Base-by-base conservation (phyloP, 78 protist species). In the Monocercomonoides exilis region DNA sequence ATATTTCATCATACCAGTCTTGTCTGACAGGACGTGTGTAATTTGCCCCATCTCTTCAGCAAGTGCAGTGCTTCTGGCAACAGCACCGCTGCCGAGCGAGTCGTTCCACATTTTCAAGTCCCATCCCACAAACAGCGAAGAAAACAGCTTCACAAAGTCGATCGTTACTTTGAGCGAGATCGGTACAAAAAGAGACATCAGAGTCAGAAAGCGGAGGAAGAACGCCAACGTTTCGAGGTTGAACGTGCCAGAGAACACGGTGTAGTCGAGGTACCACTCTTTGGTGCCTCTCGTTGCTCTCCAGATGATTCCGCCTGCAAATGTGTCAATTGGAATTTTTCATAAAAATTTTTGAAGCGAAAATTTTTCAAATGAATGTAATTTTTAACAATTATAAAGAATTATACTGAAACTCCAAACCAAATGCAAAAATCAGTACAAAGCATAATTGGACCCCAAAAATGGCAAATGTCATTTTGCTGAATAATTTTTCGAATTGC, bases 41-140 rank as follows among this genome's bases (percentile, higher is more conserved):
- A 79, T 21, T 79, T 44, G 85, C 33, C 91, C 91, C 0, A 89
- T 41, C 77, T 89, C 91, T n/a, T 89, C 91, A 32, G 82, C 21
- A 44, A 89, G 11, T 43, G 32, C 86, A 0, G 86, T 79, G 79
- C 42, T 44, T 46, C 4, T 41, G 81, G 91, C 91, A 4, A 32
- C 21, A n/a, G 87, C 77, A 41, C 82, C 82, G 45, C 6, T 29
- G 82, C 45, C 4, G 6, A 4, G 4, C 42, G n/a, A 4, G 4
- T 79, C 82, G 11, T 79, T 21, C 82, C 82, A 79, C 35, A 81
- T 41, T 11, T 2, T 3, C 38, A 41, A 2, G 43, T 81, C 85
- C 85, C 85, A 81, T 2, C 1, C 41, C 64, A 81, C 42, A 2
- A 41, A 42, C 35, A 81, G 3, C 34, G 85, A 43, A 2, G 46